Evolutionary conservation across 2,329 filamentous ascomycete species (phyloP), one percentile per base, ranked within the genome.

Genomic region (Curvularia eragrostidis): DNA sequence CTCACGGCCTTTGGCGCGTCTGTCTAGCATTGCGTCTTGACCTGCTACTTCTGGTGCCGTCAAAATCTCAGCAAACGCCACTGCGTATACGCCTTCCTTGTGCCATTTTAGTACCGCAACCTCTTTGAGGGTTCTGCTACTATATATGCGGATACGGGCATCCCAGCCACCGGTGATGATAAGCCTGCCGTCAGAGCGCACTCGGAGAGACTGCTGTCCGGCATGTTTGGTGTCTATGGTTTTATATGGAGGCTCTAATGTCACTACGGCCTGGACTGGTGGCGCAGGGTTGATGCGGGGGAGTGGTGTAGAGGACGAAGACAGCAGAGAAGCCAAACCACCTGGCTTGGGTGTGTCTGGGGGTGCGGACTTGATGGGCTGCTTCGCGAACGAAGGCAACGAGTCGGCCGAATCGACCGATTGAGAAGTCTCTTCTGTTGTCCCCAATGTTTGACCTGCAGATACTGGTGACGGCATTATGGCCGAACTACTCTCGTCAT

Each of bases 161-260:
- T 99, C 95, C 95, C 95, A 99, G 3, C 95, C 95, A 0, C 91
- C 94, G 0, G 94, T 98, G 3, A 90, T 91, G 63, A 97, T 90
- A 3, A 99, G 84, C 62, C 86, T 89, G 2, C 88, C 90, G 74
- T 99, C 95, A 1, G 87, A 89, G 13, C 95, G 87, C 23, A 97
- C 83, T 3, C 79, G 80, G 6, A 99, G 79, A 10, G 88, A 86
- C 76, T 99, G 95, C 74, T 98, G 94, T 1, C 95, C 95, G 0
- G 93, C 85, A 75, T 98, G 95, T 71, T 90, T 94, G 1, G 94
- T 97, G 66, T 94, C 88, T 43, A 88, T 63, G 0, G 79, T 75
- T 68, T 89, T 90, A 49, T 89, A 58, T 8, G 74, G 69, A 0
- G 89, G 84, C 52, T 83, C 61, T 38, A 59, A 18, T 18, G 58